A percentile compares a stretch with the other conserved stretches of the same genome.
These are phyloP conservation scores for Alisma plantagoaquatica DNA, from an alignment of 106 monocot species.

Conservation along the genomic window DNA sequence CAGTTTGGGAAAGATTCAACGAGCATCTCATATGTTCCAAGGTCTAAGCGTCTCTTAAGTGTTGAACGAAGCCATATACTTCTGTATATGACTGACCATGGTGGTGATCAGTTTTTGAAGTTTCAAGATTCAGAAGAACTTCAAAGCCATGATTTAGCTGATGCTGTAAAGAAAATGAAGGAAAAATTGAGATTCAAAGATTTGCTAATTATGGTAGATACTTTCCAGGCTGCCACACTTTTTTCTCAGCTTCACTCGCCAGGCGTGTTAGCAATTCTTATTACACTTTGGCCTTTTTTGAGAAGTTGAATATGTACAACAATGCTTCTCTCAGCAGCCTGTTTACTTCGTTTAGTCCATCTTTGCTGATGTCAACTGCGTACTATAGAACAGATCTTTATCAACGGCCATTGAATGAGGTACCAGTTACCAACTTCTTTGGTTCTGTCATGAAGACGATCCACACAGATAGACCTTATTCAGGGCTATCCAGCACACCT, in stretches of 20 bases:
- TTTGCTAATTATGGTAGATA: slow-evolving; percentile 94
- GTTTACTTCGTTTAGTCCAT: slow-evolving; percentile 81
- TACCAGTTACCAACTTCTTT: slow-evolving; percentile 89
- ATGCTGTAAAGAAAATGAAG: slow-evolving; percentile 95
- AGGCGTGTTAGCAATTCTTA: slow-evolving; percentile 87
- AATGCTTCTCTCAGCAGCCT: slow-evolving; percentile 93
- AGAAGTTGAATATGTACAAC: slow-evolving; percentile 94
- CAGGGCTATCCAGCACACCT: slow-evolving; percentile 10
- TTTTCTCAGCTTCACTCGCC: slow-evolving; percentile 97
- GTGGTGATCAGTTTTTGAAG: slow-evolving; percentile 91
- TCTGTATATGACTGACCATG: slow-evolving; percentile 95
- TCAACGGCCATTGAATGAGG: slow-evolving; percentile 56
- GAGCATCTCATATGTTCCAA: no score
- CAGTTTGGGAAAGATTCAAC: no score
- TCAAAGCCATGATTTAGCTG: slow-evolving; percentile 98
- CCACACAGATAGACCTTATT: slow-evolving; percentile 60
- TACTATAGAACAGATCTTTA: slow-evolving; percentile 89
- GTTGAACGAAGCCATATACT: slow-evolving; percentile 96
- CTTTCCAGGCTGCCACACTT: slow-evolving; percentile 94
- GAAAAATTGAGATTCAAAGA: slow-evolving; percentile 97
- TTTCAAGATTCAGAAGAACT: slow-evolving; percentile 96
- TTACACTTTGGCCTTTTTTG: slow-evolving; percentile 94
- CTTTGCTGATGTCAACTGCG: slow-evolving; percentile 80
- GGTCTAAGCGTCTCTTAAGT: slow-evolving; percentile 88
- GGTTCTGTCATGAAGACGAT: slow-evolving; percentile 96